These are phyloP conservation scores for Candida albicans DNA, from an alignment of 1,139 yeast genomes.

Conservation along the genomic window DNA sequence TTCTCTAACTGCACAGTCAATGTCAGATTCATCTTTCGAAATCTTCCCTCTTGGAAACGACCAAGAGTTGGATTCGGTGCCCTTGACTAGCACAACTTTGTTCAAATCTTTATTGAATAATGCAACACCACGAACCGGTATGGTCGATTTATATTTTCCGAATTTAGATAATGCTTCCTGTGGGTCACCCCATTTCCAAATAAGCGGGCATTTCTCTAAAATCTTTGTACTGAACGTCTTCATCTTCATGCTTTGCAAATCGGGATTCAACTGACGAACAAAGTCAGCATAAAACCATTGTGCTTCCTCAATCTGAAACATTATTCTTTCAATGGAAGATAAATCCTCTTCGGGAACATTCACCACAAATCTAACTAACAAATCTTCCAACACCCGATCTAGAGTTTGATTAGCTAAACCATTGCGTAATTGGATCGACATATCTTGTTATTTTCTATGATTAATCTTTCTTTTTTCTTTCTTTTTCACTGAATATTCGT, in stretches of 20 bases:
- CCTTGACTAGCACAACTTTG: slow-evolving; percentile 78
- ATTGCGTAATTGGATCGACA: slow-evolving; percentile 58
- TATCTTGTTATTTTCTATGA: slow-evolving; percentile 15
- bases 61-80: slow-evolving; percentile 84
- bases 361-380: slow-evolving; percentile 83
- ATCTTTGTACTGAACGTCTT: slow-evolving; percentile 73
- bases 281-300: slow-evolving; percentile 97
- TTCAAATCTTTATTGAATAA: slow-evolving; percentile 70
- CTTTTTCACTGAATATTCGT: too few relatives aligned
- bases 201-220: slow-evolving; percentile 76
- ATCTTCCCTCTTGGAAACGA: slow-evolving; percentile 97
- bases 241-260: slow-evolving; percentile 77
- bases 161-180: slow-evolving; percentile 72
- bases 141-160: slow-evolving; percentile 80
- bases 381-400: slow-evolving; percentile 80
- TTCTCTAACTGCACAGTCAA: slow-evolving; percentile 92
- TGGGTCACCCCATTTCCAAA: slow-evolving; percentile 86
- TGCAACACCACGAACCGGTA: slow-evolving; percentile 97
- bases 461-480: background rate
- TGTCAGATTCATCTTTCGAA: slow-evolving; percentile 87
- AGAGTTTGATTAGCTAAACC: slow-evolving; percentile 60
- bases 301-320: slow-evolving; percentile 96
- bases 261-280: slow-evolving; percentile 69
- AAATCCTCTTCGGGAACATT: slow-evolving; percentile 92
- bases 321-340: slow-evolving; percentile 79